Evolutionary conservation across 768 basidiomycete species (phyloP).

Genomic region (Leccinum boreale): DNA sequence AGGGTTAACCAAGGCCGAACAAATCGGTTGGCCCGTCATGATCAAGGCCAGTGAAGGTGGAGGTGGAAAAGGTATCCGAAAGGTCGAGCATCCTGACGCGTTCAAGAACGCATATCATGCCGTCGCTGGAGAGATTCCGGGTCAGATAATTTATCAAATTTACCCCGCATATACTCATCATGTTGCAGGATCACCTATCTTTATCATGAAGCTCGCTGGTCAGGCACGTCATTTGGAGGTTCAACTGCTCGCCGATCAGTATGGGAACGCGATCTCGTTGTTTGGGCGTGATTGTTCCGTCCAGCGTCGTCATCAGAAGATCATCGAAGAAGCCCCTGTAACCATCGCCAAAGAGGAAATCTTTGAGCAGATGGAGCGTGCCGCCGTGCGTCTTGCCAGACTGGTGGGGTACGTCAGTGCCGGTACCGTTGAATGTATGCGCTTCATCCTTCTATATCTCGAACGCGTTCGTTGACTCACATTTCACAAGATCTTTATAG

Average conservation of each 20-base stretch:
- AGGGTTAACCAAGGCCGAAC: conserved; percentile 76
- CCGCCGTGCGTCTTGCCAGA: conserved; percentile 98
- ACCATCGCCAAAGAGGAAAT: conserved; percentile 91
- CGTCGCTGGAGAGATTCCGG: conserved; percentile 94
- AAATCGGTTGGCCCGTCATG: conserved; percentile 97
- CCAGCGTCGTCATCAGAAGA: conserved; percentile 98
- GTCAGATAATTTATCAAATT: conserved; percentile 40
- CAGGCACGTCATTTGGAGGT: conserved; percentile 98
- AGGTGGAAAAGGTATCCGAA: conserved; percentile 98
- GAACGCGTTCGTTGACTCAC: not conserved
- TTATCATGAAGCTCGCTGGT: conserved; percentile 99
- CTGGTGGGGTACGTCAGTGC: conserved; percentile 98
- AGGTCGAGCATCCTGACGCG: conserved; percentile 79
- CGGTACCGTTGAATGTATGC: conserved; percentile 92
- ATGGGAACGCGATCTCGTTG: conserved; percentile 97
- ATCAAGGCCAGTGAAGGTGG: conserved; percentile 99
- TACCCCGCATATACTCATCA: conserved; percentile 7
- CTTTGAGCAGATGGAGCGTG: conserved; percentile 98
- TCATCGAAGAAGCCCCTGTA: conserved; percentile 99
- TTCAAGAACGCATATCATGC: conserved; percentile 96
- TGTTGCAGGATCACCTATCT: conserved; percentile 85
- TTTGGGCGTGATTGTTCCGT: conserved; percentile 99
- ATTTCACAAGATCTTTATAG: conserved; percentile 79
- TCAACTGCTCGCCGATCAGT: conserved; percentile 97
- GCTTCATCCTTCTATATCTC: not conserved